Conservation (phyloP, 192 early-diverging fungal genomes). For the Coemansia brasiliensis region DNA sequence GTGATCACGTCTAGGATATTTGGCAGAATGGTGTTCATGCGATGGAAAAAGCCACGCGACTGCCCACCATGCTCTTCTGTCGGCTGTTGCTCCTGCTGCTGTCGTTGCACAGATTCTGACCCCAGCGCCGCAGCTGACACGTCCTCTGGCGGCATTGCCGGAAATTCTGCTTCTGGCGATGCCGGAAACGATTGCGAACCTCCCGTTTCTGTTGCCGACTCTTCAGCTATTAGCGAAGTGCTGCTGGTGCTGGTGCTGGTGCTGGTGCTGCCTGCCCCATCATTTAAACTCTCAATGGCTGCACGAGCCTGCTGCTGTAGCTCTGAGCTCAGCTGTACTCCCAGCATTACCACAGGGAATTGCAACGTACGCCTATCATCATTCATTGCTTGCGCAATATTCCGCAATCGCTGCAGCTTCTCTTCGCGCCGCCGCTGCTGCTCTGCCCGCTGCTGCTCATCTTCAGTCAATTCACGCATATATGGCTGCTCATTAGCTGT, state of each 20-base stretch:
- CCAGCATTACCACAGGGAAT: conserved; percentile 37
- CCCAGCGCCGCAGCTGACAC: background rate
- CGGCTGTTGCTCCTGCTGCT: background rate
- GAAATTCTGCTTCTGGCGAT: background rate
- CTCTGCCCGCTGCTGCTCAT: conserved; percentile 15
- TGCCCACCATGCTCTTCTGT: background rate
- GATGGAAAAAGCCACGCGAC: conserved; percentile 3
- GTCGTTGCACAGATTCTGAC: conserved; percentile 1
- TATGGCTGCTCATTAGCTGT: background rate
- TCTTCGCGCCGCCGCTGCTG: conserved; percentile 23
- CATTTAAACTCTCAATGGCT: background rate
- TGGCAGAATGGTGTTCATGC: conserved; percentile 8
- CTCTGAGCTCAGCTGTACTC: conserved; percentile 31
- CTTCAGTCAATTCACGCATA: background rate
- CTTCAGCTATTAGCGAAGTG: conserved; percentile 6
- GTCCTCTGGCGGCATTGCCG: too few species aligned
- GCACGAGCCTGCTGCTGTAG: conserved; percentile 17
- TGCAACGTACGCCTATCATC: conserved; percentile 35
- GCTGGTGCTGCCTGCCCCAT: background rate
- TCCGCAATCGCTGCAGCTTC: conserved; percentile 30
- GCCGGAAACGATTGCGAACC: background rate
- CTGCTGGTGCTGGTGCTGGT: conserved; percentile 5
- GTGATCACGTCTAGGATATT: conserved; percentile 1
- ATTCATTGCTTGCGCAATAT: conserved; percentile 37
- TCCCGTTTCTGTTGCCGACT: background rate